Evolutionary conservation across 2,329 filamentous ascomycete genomes (phyloP).

Genomic region (Pseudonectria foliicola): DNA sequence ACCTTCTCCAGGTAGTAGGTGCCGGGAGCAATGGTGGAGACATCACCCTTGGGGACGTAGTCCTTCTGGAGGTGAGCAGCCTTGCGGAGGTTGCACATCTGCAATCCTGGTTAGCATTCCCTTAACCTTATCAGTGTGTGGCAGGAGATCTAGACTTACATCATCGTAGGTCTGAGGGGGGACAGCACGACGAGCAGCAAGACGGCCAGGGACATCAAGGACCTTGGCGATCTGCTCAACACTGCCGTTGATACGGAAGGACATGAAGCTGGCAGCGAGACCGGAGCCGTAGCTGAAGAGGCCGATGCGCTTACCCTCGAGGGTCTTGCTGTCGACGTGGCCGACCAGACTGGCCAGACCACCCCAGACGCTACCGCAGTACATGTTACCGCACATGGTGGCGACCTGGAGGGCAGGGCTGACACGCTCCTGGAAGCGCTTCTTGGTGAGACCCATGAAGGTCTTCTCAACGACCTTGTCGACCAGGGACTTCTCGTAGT

Average conservation of each 20-base stretch:
- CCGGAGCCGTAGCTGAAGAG: conserved; percentile 77
- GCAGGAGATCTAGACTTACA: conserved; percentile 40
- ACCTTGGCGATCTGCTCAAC: conserved; percentile 60
- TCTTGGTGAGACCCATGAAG: conserved; percentile 79
- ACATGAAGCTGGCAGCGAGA: conserved; percentile 64
- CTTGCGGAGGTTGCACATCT: conserved; percentile 77
- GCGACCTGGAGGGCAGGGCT: conserved; percentile 66
- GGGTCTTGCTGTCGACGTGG: conserved; percentile 53
- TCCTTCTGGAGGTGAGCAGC: conserved; percentile 77
- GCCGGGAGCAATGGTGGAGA: conserved; percentile 57
- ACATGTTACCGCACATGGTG: conserved; percentile 67
- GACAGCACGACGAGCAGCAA: conserved; percentile 59
- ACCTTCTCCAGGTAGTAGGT: conserved; percentile 76
- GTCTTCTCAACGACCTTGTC: conserved; percentile 83
- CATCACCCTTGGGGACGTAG: conserved; percentile 62
- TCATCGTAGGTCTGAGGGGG: conserved; percentile 67
- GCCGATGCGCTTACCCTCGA: conserved; percentile 65
- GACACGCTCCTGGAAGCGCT: conserved; percentile 74
- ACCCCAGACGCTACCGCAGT: conserved; percentile 66
- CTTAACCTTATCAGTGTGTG: neutral
- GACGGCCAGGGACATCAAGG: conserved; percentile 61
- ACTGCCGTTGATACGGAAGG: conserved; percentile 65
- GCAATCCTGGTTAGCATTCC: conserved; percentile 16
- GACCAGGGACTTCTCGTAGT: conserved; percentile 70
- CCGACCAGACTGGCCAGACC: conserved; percentile 65